Evolutionary conservation across 176 grass and related monocot genomes (phyloP), one percentile per base, ranked within the genome.

Genomic region (Hordeum vulgare): DNA sequence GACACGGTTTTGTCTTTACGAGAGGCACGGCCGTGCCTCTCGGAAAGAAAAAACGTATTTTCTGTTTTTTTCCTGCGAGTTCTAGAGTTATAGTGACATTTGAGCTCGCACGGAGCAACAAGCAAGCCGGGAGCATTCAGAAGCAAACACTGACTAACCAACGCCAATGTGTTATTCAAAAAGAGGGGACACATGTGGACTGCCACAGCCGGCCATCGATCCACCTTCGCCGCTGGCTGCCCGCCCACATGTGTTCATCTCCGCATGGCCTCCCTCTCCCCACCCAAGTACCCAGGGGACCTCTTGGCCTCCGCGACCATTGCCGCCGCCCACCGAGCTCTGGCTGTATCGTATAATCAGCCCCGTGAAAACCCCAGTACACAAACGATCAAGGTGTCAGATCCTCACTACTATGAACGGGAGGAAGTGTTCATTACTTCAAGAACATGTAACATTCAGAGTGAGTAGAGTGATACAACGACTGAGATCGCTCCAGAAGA

Each of bases 41-140:
- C n/a, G n/a, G n/a, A n/a, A n/a, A n/a, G n/a, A n/a, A n/a, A n/a
- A n/a, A n/a, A n/a, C n/a, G n/a, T n/a, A n/a, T n/a, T n/a, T n/a
- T n/a, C n/a, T n/a, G n/a, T n/a, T n/a, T n/a, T n/a, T n/a, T n/a
- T n/a, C n/a, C n/a, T n/a, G n/a, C n/a, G n/a, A n/a, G n/a, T n/a
- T n/a, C n/a, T n/a, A n/a, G n/a, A n/a, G n/a, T n/a, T n/a, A n/a
- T 74, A 74, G 41, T 73, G 49, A 42, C 70, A 72, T 72, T 49
- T 73, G 40, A 73, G 13, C 44, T 28, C 25, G 15, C 41, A 73
- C 9, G 40, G 41, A 47, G 42, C 14, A 28, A 36, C 36, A n/a
- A 70, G 66, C 10, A 70, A 41, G 66, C 66, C 39, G 6, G 7
- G 4, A 73, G 24, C n/a, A 73, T 73, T 73, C 70, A 47, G 40